Base-by-base conservation (phyloP, 441 rosid species). In the Cnidoscolus chayamansa region DNA sequence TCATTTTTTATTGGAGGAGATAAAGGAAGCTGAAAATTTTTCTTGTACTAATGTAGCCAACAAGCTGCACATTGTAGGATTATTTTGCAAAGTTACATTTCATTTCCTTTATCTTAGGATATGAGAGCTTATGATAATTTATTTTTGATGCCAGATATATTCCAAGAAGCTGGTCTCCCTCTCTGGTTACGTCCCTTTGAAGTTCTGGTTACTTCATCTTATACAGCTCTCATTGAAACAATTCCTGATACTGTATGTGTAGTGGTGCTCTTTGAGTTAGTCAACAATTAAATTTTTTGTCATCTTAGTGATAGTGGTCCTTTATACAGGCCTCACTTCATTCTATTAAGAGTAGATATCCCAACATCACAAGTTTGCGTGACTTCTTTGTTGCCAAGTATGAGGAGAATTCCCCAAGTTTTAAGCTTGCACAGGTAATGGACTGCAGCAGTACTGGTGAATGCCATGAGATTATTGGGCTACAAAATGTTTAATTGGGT, bases 111-210 rank as follows among this genome's bases (percentile, higher is more conserved):
- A 25, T 57, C 13, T 43, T 25, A n/a, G 61, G 73, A 67, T 60
- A 37, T 73, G 73, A 40, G 66, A 65, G 68, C 59, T 60, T 47
- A 57, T 63, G 56, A 53, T 65, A 54, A 43, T 67, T 76, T 72
- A 59, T 63, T 76, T 69, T 78, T 62, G 63, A 74, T 81, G 66
- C 51, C 88, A 95, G 97, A 95, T 81, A 95, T 95, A 84, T 93
- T 95, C 72, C 97, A 91, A 81, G 99, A 95, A 90, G 98, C 98
- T 73, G 98, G 98, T 73, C 94, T 93, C 37, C 99, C 99, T 45
- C 95, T 95, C 70, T 95, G 99, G 99, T 83, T 95, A 78, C 96
- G 96, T 35, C 98, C 97, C 54, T 93, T 93, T 65, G 98, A 95
- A 83, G 98, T 95, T 61, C 75, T 95, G 74, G 96, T 90, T 67